Conservation (phyloP, 331 rosid species). For the Rhamnella rubrinervis region DNA sequence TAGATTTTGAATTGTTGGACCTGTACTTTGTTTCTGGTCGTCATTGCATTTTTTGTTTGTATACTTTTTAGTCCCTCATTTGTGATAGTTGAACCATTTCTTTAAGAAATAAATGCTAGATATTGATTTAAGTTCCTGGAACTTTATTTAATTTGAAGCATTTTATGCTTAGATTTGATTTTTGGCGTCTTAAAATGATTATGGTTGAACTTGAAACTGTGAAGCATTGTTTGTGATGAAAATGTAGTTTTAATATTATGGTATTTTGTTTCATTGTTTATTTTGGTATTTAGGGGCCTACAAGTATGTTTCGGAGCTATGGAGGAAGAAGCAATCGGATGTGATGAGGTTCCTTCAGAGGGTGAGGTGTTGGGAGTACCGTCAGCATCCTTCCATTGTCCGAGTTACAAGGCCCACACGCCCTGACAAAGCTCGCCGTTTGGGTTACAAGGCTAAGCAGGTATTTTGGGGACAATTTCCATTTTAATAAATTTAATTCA, state of each 20-base stretch:
- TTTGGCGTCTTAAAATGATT: too few species aligned
- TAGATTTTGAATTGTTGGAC: not conserved
- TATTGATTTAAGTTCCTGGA: too few species aligned
- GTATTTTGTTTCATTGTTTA: not conserved
- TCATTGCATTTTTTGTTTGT: too few species aligned
- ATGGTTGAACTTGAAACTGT: too few species aligned
- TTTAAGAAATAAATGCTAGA: too few species aligned
- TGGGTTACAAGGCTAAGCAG: conserved; percentile 90
- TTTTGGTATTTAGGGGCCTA: conserved; percentile 53
- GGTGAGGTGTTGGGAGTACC: conserved; percentile 88
- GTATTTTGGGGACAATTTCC: conserved; percentile 5
- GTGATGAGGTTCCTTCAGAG: conserved; percentile 77
- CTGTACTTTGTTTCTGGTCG: too few species aligned
- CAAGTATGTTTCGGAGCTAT: conserved; percentile 80
- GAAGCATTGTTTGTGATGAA: not conserved
- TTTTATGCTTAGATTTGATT: too few species aligned
- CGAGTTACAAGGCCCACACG: conserved; percentile 76
- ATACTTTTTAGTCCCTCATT: too few species aligned
- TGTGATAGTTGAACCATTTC: too few species aligned
- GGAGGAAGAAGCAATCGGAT: conserved; percentile 87
- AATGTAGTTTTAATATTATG: not conserved
- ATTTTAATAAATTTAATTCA: not conserved
- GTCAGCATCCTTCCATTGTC: conserved; percentile 80
- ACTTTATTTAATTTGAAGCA: too few species aligned
- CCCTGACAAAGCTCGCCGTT: conserved; percentile 82